Evolutionary conservation across 768 basidiomycete genomes (phyloP).

Genomic region (Grammothele lineata): DNA sequence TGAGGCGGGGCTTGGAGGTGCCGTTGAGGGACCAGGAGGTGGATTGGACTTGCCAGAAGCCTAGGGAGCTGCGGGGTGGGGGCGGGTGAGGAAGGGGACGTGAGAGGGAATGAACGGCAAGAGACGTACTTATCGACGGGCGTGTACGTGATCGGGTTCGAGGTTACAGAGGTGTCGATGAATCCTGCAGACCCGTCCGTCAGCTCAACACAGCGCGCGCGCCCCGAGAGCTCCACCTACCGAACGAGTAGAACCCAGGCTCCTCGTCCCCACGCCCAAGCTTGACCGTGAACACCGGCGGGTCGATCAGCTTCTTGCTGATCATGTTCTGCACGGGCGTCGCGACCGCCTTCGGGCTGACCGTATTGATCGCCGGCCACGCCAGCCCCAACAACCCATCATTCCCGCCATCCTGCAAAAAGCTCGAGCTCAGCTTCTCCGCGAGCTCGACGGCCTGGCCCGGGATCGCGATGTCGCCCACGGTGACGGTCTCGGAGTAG

Average conservation of each 20-base stretch:
- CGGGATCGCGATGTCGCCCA: conserved; percentile 31
- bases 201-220: not conserved
- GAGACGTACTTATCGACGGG: conserved; percentile 22
- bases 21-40: conserved; percentile 24
- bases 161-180: conserved; percentile 31
- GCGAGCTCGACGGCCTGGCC: conserved; percentile 36
- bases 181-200: conserved; percentile 11
- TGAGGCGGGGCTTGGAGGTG: conserved; percentile 20
- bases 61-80: conserved; percentile 28
- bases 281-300: conserved; percentile 33
- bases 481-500: conserved; percentile 35
- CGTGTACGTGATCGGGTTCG: conserved; percentile 25
- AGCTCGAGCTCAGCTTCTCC: conserved; percentile 29
- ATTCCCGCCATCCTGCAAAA: conserved; percentile 30
- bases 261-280: conserved; percentile 30
- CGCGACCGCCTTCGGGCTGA: conserved; percentile 30
- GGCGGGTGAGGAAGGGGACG: not conserved
- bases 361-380: conserved; percentile 36
- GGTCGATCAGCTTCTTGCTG: conserved; percentile 27
- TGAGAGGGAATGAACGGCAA: too few relatives aligned
- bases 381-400: conserved; percentile 37
- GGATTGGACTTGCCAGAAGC: conserved; percentile 37
- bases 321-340: conserved; percentile 40
- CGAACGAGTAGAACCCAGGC: conserved; percentile 38
- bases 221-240: conserved; percentile 7